Conservation (phyloP, 805 yeast genomes). For the Wickerhamiella qilinensis region DNA sequence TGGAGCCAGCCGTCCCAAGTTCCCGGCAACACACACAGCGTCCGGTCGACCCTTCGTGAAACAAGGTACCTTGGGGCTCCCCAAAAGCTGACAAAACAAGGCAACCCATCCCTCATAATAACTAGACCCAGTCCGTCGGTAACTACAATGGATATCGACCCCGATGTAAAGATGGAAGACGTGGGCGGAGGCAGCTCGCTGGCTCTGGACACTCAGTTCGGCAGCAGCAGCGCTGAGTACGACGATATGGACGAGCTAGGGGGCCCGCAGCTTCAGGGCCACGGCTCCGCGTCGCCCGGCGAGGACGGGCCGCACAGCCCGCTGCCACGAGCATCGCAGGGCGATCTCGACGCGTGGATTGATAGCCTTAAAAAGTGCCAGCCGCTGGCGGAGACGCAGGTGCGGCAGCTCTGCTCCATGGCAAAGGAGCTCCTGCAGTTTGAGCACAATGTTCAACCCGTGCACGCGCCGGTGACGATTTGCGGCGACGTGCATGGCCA, state of each 20-base stretch:
- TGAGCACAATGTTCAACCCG: conserved; percentile 92
- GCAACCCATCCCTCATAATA: neutral
- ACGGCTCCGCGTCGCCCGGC: conserved; percentile 4
- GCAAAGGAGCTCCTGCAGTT: conserved; percentile 80
- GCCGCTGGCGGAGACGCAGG: conserved; percentile 71
- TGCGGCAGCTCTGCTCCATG: conserved; percentile 69
- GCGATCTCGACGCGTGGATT: conserved; percentile 77
- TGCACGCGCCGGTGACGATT: conserved; percentile 85
- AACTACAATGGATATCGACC: conserved; percentile 16
- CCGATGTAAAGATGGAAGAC: conserved; percentile 26
- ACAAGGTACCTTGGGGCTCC: no score
- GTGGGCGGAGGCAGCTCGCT: conserved; percentile 8
- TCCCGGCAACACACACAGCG: no score
- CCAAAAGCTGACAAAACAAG: neutral
- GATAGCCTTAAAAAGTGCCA: conserved; percentile 68
- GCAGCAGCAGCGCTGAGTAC: neutral
- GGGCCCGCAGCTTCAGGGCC: neutral
- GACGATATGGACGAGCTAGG: conserved; percentile 2
- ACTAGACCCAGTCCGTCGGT: neutral
- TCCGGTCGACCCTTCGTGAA: no score
- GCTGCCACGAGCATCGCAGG: conserved; percentile 34
- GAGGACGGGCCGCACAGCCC: conserved; percentile 4
- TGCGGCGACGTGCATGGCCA: conserved; percentile 98
- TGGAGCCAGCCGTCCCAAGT: no score
- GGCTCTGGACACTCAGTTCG: neutral